A percentile compares a stretch with the other conserved stretches of the same genome.
phyloP scores from a whole-genome alignment of 2,329 filamentous ascomycete species.

The Monosporascus sp. region DNA sequence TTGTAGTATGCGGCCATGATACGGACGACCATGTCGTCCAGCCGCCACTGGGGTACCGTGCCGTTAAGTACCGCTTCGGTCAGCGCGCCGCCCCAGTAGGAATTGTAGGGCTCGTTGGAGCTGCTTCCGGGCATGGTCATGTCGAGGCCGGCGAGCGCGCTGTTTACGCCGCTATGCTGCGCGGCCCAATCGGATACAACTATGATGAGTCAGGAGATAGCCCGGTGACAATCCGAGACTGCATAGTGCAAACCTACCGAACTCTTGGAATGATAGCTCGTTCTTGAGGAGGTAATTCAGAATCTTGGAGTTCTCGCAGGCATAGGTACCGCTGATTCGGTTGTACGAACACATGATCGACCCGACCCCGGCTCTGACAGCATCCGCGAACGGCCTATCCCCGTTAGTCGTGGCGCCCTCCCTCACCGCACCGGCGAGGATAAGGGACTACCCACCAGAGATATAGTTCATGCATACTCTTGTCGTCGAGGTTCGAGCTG shows the following conservation, averaged over 20 bases:
- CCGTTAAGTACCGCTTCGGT: conserved; percentile 18
- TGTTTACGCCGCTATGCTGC: conserved; percentile 57
- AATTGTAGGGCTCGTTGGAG: conserved; percentile 19
- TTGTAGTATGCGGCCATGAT: conserved; percentile 69
- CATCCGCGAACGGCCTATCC: conserved; percentile 65
- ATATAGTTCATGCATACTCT: conserved; percentile 71
- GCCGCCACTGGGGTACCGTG: conserved; percentile 14
- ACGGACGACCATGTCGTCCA: conserved; percentile 78
- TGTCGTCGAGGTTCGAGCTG: conserved; percentile 61
- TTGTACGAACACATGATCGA: conserved; percentile 67
- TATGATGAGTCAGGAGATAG: conserved; percentile 1
- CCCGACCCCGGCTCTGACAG: conserved; percentile 61
- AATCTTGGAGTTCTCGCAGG: conserved; percentile 71
- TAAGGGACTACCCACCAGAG: conserved; percentile 41
- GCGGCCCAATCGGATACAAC: conserved; percentile 69
- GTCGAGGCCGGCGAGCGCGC: conserved; percentile 35
- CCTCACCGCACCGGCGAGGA: too few relatives aligned
- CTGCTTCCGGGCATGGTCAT: conserved; percentile 40
- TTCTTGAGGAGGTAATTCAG: conserved; percentile 72
- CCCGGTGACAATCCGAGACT: background rate
- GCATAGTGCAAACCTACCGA: conserved; percentile 43
- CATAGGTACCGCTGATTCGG: conserved; percentile 73
- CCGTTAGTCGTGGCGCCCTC: background rate
- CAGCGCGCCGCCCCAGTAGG: conserved; percentile 20
- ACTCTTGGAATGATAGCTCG: conserved; percentile 76